These are phyloP conservation scores for Globisporangium nodosum DNA, from an alignment of 352 stramenopile species.

Conservation along the genomic window DNA sequence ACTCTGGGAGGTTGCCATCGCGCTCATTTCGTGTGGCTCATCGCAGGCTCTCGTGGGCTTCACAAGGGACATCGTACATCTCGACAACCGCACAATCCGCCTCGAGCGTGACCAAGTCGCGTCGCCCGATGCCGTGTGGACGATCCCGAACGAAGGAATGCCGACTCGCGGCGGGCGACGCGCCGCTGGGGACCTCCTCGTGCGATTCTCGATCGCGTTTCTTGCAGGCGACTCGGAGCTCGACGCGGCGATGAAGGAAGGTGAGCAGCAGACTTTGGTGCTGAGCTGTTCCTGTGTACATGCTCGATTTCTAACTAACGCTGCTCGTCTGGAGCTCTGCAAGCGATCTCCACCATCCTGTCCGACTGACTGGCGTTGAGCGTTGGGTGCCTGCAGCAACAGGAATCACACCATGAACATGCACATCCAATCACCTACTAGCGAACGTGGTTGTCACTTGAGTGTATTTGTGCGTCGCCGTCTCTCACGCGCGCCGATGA, in stretches of 20 bases:
- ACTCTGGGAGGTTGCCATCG: background rate
- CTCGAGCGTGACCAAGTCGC: background rate
- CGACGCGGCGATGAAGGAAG: background rate
- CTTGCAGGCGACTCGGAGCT: background rate
- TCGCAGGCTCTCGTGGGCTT: background rate
- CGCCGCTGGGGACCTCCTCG: background rate
- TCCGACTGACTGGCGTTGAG: background rate
- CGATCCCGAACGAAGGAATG: background rate
- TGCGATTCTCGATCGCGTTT: background rate
- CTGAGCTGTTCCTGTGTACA: background rate
- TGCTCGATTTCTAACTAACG: background rate
- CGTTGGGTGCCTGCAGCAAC: too few species aligned
- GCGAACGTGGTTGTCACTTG: background rate
- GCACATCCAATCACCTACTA: background rate
- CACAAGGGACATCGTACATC: background rate
- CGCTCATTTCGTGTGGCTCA: background rate
- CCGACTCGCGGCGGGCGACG: background rate
- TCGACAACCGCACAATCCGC: background rate
- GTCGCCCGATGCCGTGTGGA: background rate
- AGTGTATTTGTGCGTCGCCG: constrained; percentile 1
- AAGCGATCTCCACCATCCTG: background rate
- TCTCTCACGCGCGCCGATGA: background rate
- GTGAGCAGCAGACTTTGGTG: background rate
- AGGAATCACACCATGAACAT: background rate
- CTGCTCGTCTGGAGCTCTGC: background rate